These are phyloP conservation scores for Epichloe bromicola DNA, from an alignment of 2,329 filamentous ascomycete genomes.

Conservation along the genomic window DNA sequence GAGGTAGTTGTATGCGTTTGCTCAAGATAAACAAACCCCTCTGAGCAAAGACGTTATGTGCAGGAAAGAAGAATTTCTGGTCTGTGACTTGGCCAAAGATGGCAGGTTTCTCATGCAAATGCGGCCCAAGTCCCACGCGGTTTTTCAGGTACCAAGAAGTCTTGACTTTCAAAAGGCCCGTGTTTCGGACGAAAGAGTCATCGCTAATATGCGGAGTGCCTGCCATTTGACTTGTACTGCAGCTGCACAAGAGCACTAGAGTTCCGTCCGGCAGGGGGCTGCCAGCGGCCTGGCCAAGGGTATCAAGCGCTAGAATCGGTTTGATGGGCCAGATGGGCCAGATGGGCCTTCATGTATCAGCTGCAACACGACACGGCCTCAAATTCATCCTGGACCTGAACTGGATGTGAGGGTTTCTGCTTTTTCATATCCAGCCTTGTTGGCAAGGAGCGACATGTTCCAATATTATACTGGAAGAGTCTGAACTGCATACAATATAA, in stretches of 20 bases:
- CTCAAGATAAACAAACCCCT: neutral
- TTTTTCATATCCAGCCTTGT: too few species aligned
- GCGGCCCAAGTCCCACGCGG: conserved; percentile 5
- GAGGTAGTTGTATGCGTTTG: neutral
- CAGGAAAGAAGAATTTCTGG: neutral
- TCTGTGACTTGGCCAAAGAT: neutral
- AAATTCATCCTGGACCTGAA: too few species aligned
- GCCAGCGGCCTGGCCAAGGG: too few species aligned
- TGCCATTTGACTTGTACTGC: neutral
- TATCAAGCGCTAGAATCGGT: too few species aligned
- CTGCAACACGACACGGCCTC: too few species aligned
- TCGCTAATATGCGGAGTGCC: neutral
- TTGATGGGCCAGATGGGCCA: too few species aligned
- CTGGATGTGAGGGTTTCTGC: too few species aligned
- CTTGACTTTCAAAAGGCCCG: neutral
- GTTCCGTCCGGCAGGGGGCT: neutral
- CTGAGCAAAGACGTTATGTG: neutral
- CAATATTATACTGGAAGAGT: too few species aligned
- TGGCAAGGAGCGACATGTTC: too few species aligned
- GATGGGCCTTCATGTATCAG: too few species aligned
- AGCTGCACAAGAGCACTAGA: neutral
- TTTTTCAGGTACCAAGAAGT: conserved; percentile 1
- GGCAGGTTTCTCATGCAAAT: neutral
- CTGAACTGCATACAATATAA: too few species aligned
- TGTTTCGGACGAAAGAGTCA: neutral